phyloP scores from a whole-genome alignment of 2,329 filamentous ascomycete genomes.

The Ophiostoma piceae region DNA sequence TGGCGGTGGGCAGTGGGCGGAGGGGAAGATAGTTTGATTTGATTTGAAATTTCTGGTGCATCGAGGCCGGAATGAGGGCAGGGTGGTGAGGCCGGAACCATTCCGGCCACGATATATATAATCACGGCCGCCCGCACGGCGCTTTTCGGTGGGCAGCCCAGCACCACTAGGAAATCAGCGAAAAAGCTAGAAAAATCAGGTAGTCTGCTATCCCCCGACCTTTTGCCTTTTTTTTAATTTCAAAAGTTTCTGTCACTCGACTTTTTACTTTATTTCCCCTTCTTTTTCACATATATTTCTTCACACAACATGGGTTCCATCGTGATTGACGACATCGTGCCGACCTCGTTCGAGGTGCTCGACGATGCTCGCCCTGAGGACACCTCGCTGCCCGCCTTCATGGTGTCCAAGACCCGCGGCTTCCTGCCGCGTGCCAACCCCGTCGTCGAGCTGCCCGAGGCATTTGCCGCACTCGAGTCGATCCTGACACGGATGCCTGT shows the following conservation, averaged over 20 bases:
- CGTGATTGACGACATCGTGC: constrained; percentile 31
- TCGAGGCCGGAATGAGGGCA: constrained; percentile 17
- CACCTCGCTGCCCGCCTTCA: constrained; percentile 64
- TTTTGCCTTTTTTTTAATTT: no score
- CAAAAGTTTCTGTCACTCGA: neutral
- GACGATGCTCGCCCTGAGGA: constrained; percentile 58
- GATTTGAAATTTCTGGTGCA: neutral
- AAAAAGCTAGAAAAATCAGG: constrained; percentile 7
- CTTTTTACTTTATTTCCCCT: neutral
- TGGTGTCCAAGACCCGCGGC: constrained; percentile 69
- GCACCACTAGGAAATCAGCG: neutral
- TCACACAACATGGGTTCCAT: constrained; percentile 40
- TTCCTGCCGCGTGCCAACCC: constrained; percentile 67
- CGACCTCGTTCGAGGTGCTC: constrained; percentile 53
- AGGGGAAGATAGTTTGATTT: neutral
- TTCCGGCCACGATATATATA: constrained; percentile 20
- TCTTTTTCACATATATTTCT: constrained; percentile 9
- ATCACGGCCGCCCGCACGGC: constrained; percentile 13
- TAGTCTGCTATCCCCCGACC: constrained; percentile 3
- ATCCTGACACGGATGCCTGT: constrained; percentile 75
- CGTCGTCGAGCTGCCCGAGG: constrained; percentile 59
- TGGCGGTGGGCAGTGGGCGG: constrained; percentile 1
- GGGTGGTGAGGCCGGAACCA: constrained; percentile 16
- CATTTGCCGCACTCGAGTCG: constrained; percentile 67
- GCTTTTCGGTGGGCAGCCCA: neutral